Conservation (phyloP, 2,329 filamentous ascomycete genomes). For the Tolypocladium capitatum region DNA sequence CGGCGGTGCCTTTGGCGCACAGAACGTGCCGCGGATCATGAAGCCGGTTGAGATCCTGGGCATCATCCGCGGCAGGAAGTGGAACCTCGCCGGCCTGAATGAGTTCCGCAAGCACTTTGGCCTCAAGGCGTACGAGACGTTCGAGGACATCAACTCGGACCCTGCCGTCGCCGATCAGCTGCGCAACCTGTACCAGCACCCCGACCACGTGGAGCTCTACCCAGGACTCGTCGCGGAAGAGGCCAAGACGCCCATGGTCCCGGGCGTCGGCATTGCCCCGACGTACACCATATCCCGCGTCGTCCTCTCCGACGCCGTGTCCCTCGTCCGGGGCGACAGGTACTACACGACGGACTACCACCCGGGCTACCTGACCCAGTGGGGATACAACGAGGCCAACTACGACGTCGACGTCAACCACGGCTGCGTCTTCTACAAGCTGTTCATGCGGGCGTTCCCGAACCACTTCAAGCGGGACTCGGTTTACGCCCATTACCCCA, state of each 20-base stretch:
- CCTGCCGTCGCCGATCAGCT: slow-evolving; percentile 54
- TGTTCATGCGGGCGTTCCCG: slow-evolving; percentile 68
- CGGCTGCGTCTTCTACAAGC: slow-evolving; percentile 75
- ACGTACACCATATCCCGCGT: slow-evolving; percentile 67
- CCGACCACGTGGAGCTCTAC: slow-evolving; percentile 70
- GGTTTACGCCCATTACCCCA: slow-evolving; percentile 71
- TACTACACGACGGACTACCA: slow-evolving; percentile 72
- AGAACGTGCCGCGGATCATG: slow-evolving; percentile 61
- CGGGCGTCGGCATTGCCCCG: slow-evolving; percentile 61
- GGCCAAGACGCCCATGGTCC: slow-evolving; percentile 58
- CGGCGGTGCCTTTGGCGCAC: slow-evolving; percentile 60
- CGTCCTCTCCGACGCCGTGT: slow-evolving; percentile 64
- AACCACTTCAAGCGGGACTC: slow-evolving; percentile 66
- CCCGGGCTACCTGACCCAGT: slow-evolving; percentile 64
- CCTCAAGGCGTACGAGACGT: slow-evolving; percentile 60
- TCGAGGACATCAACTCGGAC: slow-evolving; percentile 75
- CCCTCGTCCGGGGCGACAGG: slow-evolving; percentile 64
- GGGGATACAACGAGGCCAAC: slow-evolving; percentile 65
- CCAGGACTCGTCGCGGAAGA: slow-evolving; percentile 67
- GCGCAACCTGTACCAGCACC: slow-evolving; percentile 59
- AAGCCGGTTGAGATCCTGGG: slow-evolving; percentile 67
- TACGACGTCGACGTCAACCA: slow-evolving; percentile 65
- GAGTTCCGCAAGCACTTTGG: slow-evolving; percentile 77
- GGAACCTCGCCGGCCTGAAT: slow-evolving; percentile 68
- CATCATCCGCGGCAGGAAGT: slow-evolving; percentile 62